Evolutionary conservation across 345 rosid genomes (phyloP).

Genomic region (Syzygium jambos): DNA sequence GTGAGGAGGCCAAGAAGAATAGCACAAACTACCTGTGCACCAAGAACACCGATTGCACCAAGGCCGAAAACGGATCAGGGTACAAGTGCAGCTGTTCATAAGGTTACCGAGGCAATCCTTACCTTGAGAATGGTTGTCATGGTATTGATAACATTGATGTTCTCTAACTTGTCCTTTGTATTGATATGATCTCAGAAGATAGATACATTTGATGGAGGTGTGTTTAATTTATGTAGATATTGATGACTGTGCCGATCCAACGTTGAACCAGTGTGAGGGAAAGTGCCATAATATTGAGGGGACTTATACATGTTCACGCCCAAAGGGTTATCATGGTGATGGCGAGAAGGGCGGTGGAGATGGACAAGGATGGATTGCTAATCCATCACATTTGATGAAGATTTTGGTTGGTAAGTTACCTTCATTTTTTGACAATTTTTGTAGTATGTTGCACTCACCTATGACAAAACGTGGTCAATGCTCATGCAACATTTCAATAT

Average conservation of each 20-base stretch:
- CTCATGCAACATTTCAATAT: no score
- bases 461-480: no score
- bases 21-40: neutral
- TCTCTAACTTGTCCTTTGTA: no score
- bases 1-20: neutral
- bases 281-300: constrained; percentile 2
- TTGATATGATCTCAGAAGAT: no score
- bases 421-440: neutral
- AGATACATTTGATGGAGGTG: neutral
- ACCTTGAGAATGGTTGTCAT: neutral
- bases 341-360: neutral
- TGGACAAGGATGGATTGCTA: neutral
- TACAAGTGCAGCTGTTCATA: neutral
- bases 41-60: neutral
- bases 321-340: constrained; percentile 14
- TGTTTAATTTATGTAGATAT: constrained; percentile 4
- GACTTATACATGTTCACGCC: constrained; percentile 16
- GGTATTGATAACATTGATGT: neutral
- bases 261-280: neutral
- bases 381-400: neutral
- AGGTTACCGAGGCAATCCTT: neutral
- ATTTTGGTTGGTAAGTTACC: constrained; percentile 3
- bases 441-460: no score
- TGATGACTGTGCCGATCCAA: constrained; percentile 10
- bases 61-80: neutral